These are phyloP conservation scores for Zygotorulaspora florentina DNA, from an alignment of 805 yeast genomes.

Conservation along the genomic window DNA sequence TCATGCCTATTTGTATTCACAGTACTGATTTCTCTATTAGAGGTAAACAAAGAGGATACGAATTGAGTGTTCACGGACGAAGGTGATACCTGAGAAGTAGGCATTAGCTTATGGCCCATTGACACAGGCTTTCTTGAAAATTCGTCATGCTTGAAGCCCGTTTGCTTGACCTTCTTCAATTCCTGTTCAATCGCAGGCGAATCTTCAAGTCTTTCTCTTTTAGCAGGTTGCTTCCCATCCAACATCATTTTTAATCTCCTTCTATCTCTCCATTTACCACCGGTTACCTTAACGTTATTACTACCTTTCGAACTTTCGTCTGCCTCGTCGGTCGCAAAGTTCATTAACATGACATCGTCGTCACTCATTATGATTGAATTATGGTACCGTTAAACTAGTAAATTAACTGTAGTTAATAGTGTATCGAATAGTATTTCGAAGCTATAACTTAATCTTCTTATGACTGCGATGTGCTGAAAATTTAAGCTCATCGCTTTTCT, in stretches of 20 bases:
- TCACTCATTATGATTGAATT: constrained; percentile 23
- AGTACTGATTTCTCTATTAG: constrained; percentile 51
- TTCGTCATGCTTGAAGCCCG: not conserved
- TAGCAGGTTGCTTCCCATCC: constrained; percentile 40
- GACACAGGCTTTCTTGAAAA: not conserved
- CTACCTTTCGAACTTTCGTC: constrained; percentile 19
- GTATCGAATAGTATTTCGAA: too few species aligned
- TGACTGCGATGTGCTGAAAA: not conserved
- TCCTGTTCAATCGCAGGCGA: not conserved
- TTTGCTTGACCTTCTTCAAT: not conserved
- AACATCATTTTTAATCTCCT: constrained; percentile 52
- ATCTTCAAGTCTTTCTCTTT: constrained; percentile 8
- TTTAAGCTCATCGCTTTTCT: constrained; percentile 22
- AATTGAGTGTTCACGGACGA: constrained; percentile 40
- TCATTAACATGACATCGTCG: constrained; percentile 52
- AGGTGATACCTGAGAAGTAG: not conserved
- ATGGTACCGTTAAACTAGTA: not conserved
- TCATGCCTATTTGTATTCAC: constrained; percentile 38
- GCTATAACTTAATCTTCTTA: too few species aligned
- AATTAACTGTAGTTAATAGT: not conserved
- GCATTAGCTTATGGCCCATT: not conserved
- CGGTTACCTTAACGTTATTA: constrained; percentile 45
- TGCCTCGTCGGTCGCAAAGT: constrained; percentile 49
- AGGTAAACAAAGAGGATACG: constrained; percentile 81
- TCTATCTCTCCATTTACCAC: constrained; percentile 83